Evolutionary conservation across 345 rosid genomes (phyloP).

Genomic region (Trapa bicornis): DNA sequence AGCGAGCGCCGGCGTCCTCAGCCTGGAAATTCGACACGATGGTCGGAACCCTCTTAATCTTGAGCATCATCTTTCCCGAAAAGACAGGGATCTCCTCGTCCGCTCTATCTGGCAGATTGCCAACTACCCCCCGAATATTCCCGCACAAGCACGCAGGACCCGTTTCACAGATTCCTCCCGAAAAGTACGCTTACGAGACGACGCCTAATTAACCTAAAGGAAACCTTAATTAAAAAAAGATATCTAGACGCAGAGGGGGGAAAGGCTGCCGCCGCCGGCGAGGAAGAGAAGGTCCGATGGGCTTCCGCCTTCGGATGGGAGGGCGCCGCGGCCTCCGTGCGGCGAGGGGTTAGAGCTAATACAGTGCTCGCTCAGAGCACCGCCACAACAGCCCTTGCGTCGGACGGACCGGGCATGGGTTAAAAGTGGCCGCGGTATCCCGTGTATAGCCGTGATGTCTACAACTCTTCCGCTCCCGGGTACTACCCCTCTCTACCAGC

Average conservation of each 20-base stretch:
- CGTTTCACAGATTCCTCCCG: too few relatives aligned
- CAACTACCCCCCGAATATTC: neutral
- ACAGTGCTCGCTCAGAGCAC: conserved; percentile 31
- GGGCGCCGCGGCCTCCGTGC: conserved; percentile 99
- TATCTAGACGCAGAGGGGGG: conserved; percentile 4
- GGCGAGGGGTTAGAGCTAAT: conserved; percentile 59
- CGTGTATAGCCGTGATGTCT: conserved; percentile 99
- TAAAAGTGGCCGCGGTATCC: conserved; percentile 37
- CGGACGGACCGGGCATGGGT: conserved; percentile 73
- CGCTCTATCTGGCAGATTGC: neutral
- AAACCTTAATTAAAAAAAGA: conserved; percentile 1
- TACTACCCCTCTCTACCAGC: conserved; percentile 15
- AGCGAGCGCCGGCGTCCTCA: conserved; percentile 51
- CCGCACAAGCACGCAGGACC: neutral
- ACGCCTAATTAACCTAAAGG: neutral
- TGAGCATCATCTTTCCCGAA: conserved; percentile 40
- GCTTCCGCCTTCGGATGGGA: conserved; percentile 99
- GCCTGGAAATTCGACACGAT: conserved; percentile 72
- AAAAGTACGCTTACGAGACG: neutral
- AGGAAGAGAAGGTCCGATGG: conserved; percentile 99
- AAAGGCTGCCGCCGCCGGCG: conserved; percentile 75
- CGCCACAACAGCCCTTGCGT: conserved; percentile 56
- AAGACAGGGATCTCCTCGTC: neutral
- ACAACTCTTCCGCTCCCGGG: conserved; percentile 37
- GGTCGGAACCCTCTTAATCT: conserved; percentile 82